phyloP scores from a whole-genome alignment of 495 filamentous ascomycete genomes.

The Rhypophila decipiens region DNA sequence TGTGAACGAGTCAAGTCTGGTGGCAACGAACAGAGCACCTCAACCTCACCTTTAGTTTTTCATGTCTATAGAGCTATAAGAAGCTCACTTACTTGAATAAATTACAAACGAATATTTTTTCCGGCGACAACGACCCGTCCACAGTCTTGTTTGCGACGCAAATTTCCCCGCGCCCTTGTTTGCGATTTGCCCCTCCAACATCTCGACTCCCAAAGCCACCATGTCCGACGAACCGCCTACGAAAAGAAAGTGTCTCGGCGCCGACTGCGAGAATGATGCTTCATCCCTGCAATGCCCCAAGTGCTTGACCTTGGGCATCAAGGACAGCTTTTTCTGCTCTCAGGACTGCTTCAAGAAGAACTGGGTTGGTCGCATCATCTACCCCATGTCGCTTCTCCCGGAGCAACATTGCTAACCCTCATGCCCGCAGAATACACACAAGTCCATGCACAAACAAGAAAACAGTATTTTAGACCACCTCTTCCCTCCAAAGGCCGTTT shows the following conservation, averaged over 20 bases:
- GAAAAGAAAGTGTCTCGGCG: constrained; percentile 69
- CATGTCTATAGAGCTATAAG: too few relatives aligned
- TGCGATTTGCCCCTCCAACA: neutral
- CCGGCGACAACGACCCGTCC: too few relatives aligned
- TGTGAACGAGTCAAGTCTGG: too few relatives aligned
- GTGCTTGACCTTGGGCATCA: constrained; percentile 77
- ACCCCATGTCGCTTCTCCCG: neutral
- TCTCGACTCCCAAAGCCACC: constrained; percentile 11
- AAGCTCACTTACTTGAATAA: too few relatives aligned
- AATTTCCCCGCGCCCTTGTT: neutral
- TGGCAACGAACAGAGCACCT: too few relatives aligned
- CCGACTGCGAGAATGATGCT: constrained; percentile 77
- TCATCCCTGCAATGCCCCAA: constrained; percentile 86
- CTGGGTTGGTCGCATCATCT: constrained; percentile 63
- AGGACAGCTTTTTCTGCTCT: constrained; percentile 92
- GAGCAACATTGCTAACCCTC: constrained; percentile 3
- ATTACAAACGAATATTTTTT: too few relatives aligned
- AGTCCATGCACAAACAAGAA: constrained; percentile 73
- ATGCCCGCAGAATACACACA: constrained; percentile 66
- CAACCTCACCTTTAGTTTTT: too few relatives aligned
- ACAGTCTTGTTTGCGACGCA: too few relatives aligned
- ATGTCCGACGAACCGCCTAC: constrained; percentile 43
- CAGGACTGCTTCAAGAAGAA: constrained; percentile 98
- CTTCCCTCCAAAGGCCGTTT: constrained; percentile 66
- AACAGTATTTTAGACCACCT: constrained; percentile 69